Evolutionary conservation across 179 eudicot genomes (phyloP), one percentile per base, ranked within the genome.

Genomic region (Pouteria campechiana): DNA sequence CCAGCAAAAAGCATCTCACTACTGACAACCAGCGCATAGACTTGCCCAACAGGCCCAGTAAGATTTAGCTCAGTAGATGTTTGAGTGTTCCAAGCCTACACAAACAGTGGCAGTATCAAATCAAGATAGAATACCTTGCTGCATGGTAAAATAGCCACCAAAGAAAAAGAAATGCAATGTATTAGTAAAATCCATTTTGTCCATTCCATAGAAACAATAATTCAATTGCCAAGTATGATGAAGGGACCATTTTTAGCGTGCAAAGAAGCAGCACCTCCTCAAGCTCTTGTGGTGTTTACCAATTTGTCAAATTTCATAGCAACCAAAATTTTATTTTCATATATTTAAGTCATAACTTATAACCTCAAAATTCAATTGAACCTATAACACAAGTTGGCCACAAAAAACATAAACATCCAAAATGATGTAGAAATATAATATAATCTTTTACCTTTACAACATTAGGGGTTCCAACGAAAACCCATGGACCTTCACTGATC

Each of bases 401-500:
- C n/a, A n/a, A n/a, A n/a, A n/a, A n/a, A 18, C 15, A n/a, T 33
- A 15, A 17, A 18, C 10, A 18, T 11, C 23, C 34, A 37, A 44
- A 19, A 30, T 22, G 29, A 8, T 46, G 35, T 16, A 35, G 47
- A 57, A 32, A 42, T 25, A 17, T 25, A 17, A 18, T 47, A 44
- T 55, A 46, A 36, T 46, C 72, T 65, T n/a, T n/a, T 44, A 90
- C 98, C 94, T 86, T 92, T 57, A 92, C 99, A 64, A 75, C 52
- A 67, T 92, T 79, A 9, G 81, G 75, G 48, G 78, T 37, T 55
- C 96, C 96, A 32, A 79, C 81, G 59, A 86, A 90, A 10, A 90
- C 61, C 90, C 93, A 90, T 52, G 94, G 96, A 9, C 99, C 99
- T 75, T 92, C 99, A 54, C 79, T 92, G 45, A 92, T 75, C 92